Evolutionary conservation across 192 early-diverging fungal species (phyloP).

Genomic region (Haplosporangium gracile): DNA sequence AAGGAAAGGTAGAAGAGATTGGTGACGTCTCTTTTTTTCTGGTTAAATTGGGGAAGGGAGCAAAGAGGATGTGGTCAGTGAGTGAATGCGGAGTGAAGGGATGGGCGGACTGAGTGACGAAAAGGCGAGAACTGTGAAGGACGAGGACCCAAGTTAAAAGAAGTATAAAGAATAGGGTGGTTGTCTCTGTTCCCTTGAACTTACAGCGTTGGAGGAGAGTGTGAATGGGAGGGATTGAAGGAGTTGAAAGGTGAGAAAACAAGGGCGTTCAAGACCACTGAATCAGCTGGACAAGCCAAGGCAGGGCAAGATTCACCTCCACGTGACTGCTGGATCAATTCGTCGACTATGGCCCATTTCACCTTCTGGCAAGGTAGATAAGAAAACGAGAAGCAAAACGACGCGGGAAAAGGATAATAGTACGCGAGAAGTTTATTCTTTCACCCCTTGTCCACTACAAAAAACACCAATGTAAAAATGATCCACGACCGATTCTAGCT

Average conservation of each 20-base stretch:
- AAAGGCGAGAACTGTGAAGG: background rate
- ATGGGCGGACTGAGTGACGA: background rate
- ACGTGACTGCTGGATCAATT: background rate
- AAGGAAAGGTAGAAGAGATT: background rate
- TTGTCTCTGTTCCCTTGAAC: background rate
- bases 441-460: background rate
- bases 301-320: background rate
- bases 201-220: background rate
- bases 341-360: background rate
- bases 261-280: background rate
- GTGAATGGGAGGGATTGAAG: background rate
- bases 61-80: background rate
- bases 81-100: background rate
- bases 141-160: background rate
- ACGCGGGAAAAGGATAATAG: background rate
- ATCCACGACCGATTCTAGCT: background rate
- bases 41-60: background rate
- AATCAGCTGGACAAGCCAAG: background rate
- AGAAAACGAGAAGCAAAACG: background rate
- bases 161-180: background rate
- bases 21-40: constrained; percentile 11
- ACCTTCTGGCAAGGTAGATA: no score
- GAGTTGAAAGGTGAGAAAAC: background rate
- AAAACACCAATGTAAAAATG: background rate
- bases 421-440: background rate